Percentiles rank a stretch among this genome's conserved stretches.
phyloP scores from a whole-genome alignment of 148 eudicot genomes.

The Silene latifolia region DNA sequence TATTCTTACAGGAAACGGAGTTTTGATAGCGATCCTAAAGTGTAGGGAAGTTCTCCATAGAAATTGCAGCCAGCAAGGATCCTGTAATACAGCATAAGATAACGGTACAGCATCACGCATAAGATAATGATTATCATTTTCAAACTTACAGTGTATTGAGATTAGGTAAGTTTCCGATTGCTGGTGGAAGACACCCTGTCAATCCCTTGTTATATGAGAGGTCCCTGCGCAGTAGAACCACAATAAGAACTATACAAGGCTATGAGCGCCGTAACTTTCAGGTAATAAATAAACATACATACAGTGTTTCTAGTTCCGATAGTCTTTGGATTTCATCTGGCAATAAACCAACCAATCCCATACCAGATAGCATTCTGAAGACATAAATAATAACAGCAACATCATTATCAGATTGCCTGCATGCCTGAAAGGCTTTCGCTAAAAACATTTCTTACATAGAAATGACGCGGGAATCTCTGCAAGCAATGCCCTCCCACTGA shows the following conservation, averaged over 20 bases:
- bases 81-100: not conserved
- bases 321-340: slow-evolving; percentile 49
- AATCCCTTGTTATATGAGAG: slow-evolving; percentile 26
- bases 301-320: slow-evolving; percentile 55
- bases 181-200: slow-evolving; percentile 16
- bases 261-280: too few relatives aligned
- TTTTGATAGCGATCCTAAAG: slow-evolving; percentile 54
- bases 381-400: not conserved
- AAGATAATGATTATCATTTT: too few relatives aligned
- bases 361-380: slow-evolving; percentile 52
- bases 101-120: too few relatives aligned
- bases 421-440: too few relatives aligned
- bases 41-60: slow-evolving; percentile 6
- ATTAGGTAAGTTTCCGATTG: slow-evolving; percentile 23
- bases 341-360: slow-evolving; percentile 47
- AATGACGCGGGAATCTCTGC: slow-evolving; percentile 48
- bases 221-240: slow-evolving; percentile 7
- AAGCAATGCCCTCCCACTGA: slow-evolving; percentile 61
- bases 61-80: not conserved
- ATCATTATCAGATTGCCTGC: not conserved
- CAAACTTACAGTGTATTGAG: slow-evolving; percentile 24
- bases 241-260: not conserved
- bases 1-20: slow-evolving; percentile 58
- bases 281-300: slow-evolving; percentile 25
- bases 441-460: slow-evolving; percentile 52